A percentile compares a stretch with the other conserved stretches of the same genome.
These are phyloP conservation scores for Epichloe coenophiala DNA, from an alignment of 2,329 filamentous ascomycete species.

Conservation along the genomic window DNA sequence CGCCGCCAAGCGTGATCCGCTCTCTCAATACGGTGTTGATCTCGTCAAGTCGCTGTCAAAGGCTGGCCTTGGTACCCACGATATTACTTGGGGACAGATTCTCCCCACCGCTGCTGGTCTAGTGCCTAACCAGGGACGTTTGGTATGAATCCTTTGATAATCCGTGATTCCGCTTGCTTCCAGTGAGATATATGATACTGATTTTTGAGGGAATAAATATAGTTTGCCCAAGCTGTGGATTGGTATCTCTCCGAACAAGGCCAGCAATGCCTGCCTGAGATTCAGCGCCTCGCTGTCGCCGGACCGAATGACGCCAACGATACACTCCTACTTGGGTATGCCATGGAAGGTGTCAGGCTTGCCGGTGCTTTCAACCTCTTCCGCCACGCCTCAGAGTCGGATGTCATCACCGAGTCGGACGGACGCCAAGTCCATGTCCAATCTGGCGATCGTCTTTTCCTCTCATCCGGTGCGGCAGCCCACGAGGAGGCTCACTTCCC, in stretches of 20 bases:
- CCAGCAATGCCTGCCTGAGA: slow-evolving; percentile 40
- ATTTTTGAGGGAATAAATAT: neutral
- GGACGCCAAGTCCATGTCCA: slow-evolving; percentile 36
- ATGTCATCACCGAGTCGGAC: slow-evolving; percentile 37
- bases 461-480: slow-evolving; percentile 45
- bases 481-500: slow-evolving; percentile 47
- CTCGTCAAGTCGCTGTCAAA: slow-evolving; percentile 53
- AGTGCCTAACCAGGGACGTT: slow-evolving; percentile 57
- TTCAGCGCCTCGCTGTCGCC: slow-evolving; percentile 45
- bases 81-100: slow-evolving; percentile 60
- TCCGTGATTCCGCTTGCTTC: too few relatives aligned
- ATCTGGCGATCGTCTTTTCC: slow-evolving; percentile 47
- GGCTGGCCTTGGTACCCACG: slow-evolving; percentile 44
- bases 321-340: slow-evolving; percentile 52
- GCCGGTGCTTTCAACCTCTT: slow-evolving; percentile 49
- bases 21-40: slow-evolving; percentile 51
- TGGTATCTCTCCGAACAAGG: slow-evolving; percentile 52
- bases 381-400: slow-evolving; percentile 35
- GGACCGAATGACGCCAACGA: slow-evolving; percentile 45
- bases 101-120: slow-evolving; percentile 53
- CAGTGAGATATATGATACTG: neutral
- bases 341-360: slow-evolving; percentile 58
- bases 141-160: slow-evolving; percentile 28
- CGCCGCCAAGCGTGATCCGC: slow-evolving; percentile 33
- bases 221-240: slow-evolving; percentile 61